Conservation (phyloP, 2,329 filamentous ascomycete genomes). For the Ceratocystis colombiana region DNA sequence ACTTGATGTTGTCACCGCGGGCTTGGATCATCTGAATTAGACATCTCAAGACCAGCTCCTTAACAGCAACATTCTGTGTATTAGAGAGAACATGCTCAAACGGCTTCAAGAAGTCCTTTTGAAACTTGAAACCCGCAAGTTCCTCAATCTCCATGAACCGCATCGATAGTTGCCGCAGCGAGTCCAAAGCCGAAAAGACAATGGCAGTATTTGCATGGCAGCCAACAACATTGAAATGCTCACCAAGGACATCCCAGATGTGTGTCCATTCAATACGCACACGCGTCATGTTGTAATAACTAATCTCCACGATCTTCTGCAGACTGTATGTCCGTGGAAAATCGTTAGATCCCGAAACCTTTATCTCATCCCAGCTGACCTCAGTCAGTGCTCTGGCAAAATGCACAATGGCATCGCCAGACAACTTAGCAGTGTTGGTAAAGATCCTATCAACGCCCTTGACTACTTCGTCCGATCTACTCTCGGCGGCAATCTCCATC, state of each 20-base stretch:
- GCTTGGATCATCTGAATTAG: conserved; percentile 99
- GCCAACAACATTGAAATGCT: conserved; percentile 96
- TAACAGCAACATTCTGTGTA: conserved; percentile 80
- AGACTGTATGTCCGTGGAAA: conserved; percentile 93
- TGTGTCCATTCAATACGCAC: conserved; percentile 97
- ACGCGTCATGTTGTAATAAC: conserved; percentile 98
- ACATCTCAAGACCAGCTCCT: conserved; percentile 93
- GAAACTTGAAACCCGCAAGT: conserved; percentile 96
- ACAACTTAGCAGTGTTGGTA: conserved; percentile 86
- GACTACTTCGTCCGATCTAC: conserved; percentile 83
- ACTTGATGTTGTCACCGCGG: conserved; percentile 89
- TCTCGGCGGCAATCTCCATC: conserved; percentile 79
- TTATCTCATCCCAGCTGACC: conserved; percentile 98
- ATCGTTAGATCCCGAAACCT: conserved; percentile 90
- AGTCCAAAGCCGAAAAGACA: conserved; percentile 95
- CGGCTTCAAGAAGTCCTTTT: conserved; percentile 97
- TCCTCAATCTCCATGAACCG: conserved; percentile 98
- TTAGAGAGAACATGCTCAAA: conserved; percentile 97
- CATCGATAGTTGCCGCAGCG: conserved; percentile 90
- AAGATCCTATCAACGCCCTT: conserved; percentile 93
- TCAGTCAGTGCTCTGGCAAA: conserved; percentile 88
- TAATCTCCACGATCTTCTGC: conserved; percentile 97
- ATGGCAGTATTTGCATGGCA: conserved; percentile 94
- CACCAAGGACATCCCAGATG: conserved; percentile 94
- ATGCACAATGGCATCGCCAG: conserved; percentile 87